These are phyloP conservation scores for Candida ovalis DNA, from an alignment of 805 yeast species.

Conservation along the genomic window DNA sequence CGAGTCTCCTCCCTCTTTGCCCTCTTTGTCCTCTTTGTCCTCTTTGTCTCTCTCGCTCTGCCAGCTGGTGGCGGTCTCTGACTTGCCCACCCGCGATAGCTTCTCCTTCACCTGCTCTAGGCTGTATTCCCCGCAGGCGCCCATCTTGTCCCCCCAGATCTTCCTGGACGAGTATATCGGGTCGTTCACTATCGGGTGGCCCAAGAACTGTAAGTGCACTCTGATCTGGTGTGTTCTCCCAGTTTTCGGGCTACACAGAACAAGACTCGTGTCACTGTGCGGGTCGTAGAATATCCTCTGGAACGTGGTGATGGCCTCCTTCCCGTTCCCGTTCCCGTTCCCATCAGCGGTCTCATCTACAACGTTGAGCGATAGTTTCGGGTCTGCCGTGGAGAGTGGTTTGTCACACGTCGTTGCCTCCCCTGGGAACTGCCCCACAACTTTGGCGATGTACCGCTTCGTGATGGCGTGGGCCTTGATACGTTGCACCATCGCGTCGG, in stretches of 20 bases:
- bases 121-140: conserved; percentile 53
- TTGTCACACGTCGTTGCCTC: conserved; percentile 51
- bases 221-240: conserved; percentile 96
- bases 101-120: conserved; percentile 39
- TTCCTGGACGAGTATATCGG: conserved; percentile 77
- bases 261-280: conserved; percentile 52
- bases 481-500: conserved; percentile 71
- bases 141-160: conserved; percentile 79
- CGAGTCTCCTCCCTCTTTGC: conserved; percentile 28
- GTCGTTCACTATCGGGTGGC: conserved; percentile 88
- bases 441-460: conserved; percentile 85
- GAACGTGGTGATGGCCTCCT: conserved; percentile 73
- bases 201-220: conserved; percentile 87
- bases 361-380: conserved; percentile 65
- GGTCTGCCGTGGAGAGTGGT: conserved; percentile 69
- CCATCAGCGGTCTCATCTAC: conserved; percentile 35
- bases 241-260: conserved; percentile 79
- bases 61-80: conserved; percentile 66
- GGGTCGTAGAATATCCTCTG: conserved; percentile 66
- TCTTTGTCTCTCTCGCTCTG: conserved; percentile 46
- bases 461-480: conserved; percentile 67
- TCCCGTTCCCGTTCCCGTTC: conserved; percentile 36
- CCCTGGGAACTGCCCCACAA: conserved; percentile 78
- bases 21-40: too few relatives aligned
- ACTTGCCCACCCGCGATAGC: conserved; percentile 68